Evolutionary conservation across 1,284 basidiomycete genomes (phyloP), one percentile per base, ranked within the genome.

Genomic region (Ustilago lituana): DNA sequence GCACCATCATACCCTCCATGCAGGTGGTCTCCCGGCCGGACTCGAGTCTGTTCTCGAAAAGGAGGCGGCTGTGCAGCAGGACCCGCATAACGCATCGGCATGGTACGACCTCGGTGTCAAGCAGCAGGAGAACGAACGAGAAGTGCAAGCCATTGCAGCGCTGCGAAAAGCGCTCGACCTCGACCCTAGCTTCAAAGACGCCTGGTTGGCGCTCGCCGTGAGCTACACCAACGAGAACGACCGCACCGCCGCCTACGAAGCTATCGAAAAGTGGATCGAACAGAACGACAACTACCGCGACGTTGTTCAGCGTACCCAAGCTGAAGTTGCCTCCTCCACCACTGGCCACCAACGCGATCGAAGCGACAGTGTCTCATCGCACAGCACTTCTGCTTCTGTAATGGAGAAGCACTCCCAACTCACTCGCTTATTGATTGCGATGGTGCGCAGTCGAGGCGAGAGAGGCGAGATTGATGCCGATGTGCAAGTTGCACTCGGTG

Each of bases 111-210:
- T 98, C 40, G 95, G 96, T 23, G 89, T 99, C 41, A 95, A 93
- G 84, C 96, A 98, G 81, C 95, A 99, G 83, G 95, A 97, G 83
- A 97, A 96, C 82, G 95, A 99, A 83, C 89, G 94, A 20, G 95
- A 99, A 83, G 86, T 88, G 20, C 90, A 93, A 76, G 96, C 95
- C 5, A 88, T 98, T 47, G 86, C 89, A 43, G 96, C 95, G 0
- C 86, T 99, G 22, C 86, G 87, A 36, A 89, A 89, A 60, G 90
- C 94, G 2, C 85, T 93, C 41, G 88, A 91, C 71, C 86, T 98
- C 19, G 90, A 96, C 69, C 89, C 81, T 14, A 61, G 49, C 24
- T 52, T 77, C 41, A 65, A 70, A 14, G 88, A 89, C 0, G 88
- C 94, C 0, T 95, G 93, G 89, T 88, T 99, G 31, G 94, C 94